Conservation (phyloP, 192 early-diverging fungal species). For the Dispira parvispora region DNA sequence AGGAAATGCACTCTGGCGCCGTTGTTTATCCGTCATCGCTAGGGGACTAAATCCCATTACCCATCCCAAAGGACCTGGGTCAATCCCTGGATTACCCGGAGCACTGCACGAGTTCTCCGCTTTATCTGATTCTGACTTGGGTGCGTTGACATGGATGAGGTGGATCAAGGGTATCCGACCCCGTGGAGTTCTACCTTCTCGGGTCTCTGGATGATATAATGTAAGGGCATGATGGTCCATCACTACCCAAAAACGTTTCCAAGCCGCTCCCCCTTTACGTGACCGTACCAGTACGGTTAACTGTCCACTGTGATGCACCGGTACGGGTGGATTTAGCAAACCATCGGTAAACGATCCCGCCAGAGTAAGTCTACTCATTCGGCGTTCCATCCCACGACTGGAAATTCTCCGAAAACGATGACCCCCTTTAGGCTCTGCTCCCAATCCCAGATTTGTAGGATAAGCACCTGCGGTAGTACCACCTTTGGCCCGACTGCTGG, state of each 20-base stretch:
- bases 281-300: conserved; percentile 27
- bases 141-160: conserved; percentile 18
- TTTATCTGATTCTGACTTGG: conserved; percentile 15
- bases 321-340: neutral
- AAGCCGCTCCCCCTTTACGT: conserved; percentile 22
- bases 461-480: too few species aligned
- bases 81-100: conserved; percentile 14
- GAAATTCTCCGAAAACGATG: neutral
- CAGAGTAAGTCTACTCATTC: neutral
- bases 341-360: neutral
- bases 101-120: too few species aligned
- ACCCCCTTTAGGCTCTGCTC: too few species aligned
- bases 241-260: conserved; percentile 30
- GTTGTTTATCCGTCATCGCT: conserved; percentile 31
- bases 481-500: neutral
- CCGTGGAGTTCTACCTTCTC: conserved; percentile 12
- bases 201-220: conserved; percentile 22
- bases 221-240: conserved; percentile 20
- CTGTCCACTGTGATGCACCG: conserved; percentile 14
- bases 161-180: conserved; percentile 26
- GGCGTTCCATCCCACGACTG: neutral
- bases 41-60: conserved; percentile 25
- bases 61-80: conserved; percentile 24
- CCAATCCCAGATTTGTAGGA: too few species aligned
- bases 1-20: conserved; percentile 26